Conservation (phyloP, 371 early-diverging fungal species). For the Syncephalastrum monosporum region DNA sequence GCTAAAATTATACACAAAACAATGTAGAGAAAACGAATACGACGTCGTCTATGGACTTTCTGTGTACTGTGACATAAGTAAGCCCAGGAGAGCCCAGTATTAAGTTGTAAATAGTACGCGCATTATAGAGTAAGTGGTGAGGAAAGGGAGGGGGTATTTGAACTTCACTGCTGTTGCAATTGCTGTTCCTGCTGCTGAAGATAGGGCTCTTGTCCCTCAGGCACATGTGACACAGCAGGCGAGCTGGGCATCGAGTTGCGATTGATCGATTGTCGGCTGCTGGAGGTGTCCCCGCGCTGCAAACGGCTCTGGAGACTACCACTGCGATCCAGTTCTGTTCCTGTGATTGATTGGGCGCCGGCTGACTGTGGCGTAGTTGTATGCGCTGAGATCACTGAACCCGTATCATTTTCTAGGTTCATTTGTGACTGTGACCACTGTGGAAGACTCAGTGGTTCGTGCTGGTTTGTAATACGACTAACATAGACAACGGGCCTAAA, state of each 20-base stretch:
- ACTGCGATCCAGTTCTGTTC: constrained; percentile 12
- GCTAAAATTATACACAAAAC: too few relatives aligned
- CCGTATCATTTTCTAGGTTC: constrained; percentile 25
- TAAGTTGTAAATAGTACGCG: too few relatives aligned
- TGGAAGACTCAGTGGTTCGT: constrained; percentile 29
- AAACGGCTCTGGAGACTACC: constrained; percentile 13
- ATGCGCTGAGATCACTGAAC: constrained; percentile 18
- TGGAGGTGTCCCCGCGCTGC: constrained; percentile 14
- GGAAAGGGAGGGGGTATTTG: too few relatives aligned
- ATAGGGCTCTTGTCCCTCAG: too few relatives aligned
- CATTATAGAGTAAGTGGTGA: too few relatives aligned
- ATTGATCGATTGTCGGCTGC: constrained; percentile 9
- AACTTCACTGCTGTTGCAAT: too few relatives aligned
- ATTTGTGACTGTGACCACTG: constrained; percentile 37
- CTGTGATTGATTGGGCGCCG: constrained; percentile 15
- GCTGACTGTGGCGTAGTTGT: constrained; percentile 7
- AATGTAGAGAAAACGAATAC: too few relatives aligned
- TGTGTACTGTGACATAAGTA: too few relatives aligned
- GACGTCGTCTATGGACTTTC: too few relatives aligned
- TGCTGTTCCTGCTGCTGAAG: too few relatives aligned
- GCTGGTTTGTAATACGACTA: constrained; percentile 43
- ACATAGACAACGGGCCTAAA: constrained; percentile 35
- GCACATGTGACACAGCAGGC: constrained; percentile 9
- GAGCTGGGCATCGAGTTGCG: constrained; percentile 8
- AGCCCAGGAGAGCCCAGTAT: too few relatives aligned